Base-by-base conservation (phyloP, 495 filamentous ascomycete species). In the Lasiosphaeriaceae sp. region DNA sequence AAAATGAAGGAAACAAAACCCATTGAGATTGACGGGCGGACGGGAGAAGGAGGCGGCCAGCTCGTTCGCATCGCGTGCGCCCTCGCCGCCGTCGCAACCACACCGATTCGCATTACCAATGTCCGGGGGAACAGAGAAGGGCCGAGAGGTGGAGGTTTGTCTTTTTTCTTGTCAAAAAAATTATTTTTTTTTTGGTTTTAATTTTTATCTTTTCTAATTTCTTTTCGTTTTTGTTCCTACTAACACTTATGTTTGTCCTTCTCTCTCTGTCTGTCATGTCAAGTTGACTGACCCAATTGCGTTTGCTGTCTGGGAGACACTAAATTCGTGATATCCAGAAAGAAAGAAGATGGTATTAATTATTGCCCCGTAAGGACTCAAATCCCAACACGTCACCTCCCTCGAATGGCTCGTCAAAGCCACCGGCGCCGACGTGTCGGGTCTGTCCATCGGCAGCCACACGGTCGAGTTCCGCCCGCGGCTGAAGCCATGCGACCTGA, bases 1-100 rank as follows among this genome's bases (percentile, higher is more conserved):
- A 52, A 14, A 31, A 60, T 59, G 55, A 63, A 58, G n/a, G 56
- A 62, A 11, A 6, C 55, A 14, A 68, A 61, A 41, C 54, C 56
- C 21, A 58, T 77, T 16, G 62, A 70, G 50, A 69, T 92, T 7
- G 86, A 90, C 59, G 89, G 89, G 34, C 70, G 80, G 45, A 88
- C 82, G 1, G 88, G 92, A 12, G 91, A 95, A 74, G 90, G 91
- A 37, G 91, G 90, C 29, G 91, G 90, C 9, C 90, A 96, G 68
- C 75, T 96, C 1, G 79, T 94, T 26, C 82, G 91, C 46, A 78
- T 89, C 44, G 88, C 89, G 1, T 70, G 89, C 29, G 81, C 80
- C 11, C 71, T 96, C 1, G 84, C 90, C 0, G 83, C 88, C 0
- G 74, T 95, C 6, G 86, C 85, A 8, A 71, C 77, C 5, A 77